Evolutionary conservation across 495 filamentous ascomycete species (phyloP).

Genomic region (Cercophora sp.): DNA sequence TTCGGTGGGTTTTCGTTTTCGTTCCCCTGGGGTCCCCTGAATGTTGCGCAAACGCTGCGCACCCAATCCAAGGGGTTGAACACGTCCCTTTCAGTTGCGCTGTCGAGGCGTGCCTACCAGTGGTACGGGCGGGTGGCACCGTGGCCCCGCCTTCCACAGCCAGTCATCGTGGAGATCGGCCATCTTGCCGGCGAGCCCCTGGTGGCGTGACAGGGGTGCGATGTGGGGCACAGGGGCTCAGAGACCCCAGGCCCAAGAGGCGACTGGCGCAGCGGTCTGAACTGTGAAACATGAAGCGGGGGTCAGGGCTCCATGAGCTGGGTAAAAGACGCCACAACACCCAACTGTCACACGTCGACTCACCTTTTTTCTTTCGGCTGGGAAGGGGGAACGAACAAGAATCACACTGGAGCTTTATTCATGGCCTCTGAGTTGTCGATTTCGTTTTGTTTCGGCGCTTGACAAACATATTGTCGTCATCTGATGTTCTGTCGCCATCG

Average conservation of each 20-base stretch:
- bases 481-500: not conserved
- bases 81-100: not conserved
- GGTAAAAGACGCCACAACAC: constrained; percentile 2
- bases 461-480: constrained; percentile 7
- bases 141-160: constrained; percentile 6
- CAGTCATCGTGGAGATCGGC: constrained; percentile 15
- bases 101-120: not conserved
- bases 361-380: not conserved
- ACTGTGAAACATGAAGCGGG: constrained; percentile 2
- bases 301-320: not conserved
- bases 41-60: constrained; percentile 7
- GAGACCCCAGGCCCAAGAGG: not conserved
- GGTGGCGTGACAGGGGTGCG: constrained; percentile 4
- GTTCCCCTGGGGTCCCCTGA: not conserved
- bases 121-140: not conserved
- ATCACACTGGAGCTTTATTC: not conserved
- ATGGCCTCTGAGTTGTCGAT: not conserved
- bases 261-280: constrained; percentile 10
- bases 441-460: constrained; percentile 7
- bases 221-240: not conserved
- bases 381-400: not conserved
- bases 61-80: not conserved
- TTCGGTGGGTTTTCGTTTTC: not conserved
- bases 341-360: constrained; percentile 7
- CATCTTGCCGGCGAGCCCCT: constrained; percentile 4